Base-by-base conservation (phyloP, 2,329 filamentous ascomycete species). In the Ascochyta pisi region DNA sequence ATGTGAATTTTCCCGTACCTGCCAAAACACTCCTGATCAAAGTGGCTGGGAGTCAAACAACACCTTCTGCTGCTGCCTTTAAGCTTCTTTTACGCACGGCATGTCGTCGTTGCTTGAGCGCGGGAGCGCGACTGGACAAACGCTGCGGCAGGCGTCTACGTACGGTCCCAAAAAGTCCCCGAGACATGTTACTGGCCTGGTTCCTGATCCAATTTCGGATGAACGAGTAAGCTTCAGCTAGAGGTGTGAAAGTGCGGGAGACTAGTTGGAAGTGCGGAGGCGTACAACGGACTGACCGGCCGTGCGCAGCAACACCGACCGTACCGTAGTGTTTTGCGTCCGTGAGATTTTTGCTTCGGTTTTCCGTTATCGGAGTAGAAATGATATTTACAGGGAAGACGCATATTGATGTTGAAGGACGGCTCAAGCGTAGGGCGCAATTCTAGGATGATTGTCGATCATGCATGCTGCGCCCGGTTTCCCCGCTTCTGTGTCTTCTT, bases 251-350 rank as follows among this genome's bases (percentile, higher is more conserved):
- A 41, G 19, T 26, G 13, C 29, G 46, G 37, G 37, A 24, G 27
- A 35, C 46, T 49, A 41, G n/a, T 12, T 16, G 27, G 19, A 19
- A 24, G 19, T 5, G 37, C 22, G 37, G 37, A 50, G 2, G 47
- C 39, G 9, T 50, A 23, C n/a, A n/a, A 16, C 16, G 23, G 9
- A n/a, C 29, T 23, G 47, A n/a, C 47, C 38, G 46, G 22, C 47
- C 16, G 31, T 38, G 33, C 16, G 16, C 24, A 43, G 16, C 39
- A 43, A 24, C 48, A 43, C 48, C 48, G 48, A 50, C 48, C 48
- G 48, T 49, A 15, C 16, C 26, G 34, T 22, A 48, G 23, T 26
- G 22, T 13, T 15, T 4, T 8, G 23, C 33, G 23, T 13, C 33
- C 27, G 8, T 16, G 37, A 8, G 2, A 2, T 2, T 2, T 33